phyloP scores from a whole-genome alignment of 1,139 yeast species.

The Eremothecium coryli region DNA sequence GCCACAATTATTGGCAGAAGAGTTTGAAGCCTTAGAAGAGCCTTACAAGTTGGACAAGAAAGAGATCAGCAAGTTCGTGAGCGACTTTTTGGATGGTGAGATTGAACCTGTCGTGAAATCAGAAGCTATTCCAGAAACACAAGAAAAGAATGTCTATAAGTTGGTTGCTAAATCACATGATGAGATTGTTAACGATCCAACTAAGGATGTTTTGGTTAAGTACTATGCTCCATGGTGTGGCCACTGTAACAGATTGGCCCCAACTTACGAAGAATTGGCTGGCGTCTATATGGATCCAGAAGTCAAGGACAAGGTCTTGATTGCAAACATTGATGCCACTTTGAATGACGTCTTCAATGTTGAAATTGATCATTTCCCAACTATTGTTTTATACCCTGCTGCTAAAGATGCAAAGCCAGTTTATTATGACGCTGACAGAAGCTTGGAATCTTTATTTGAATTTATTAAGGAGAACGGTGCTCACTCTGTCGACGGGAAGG shows the following conservation, averaged over 20 bases:
- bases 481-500: conserved; percentile 45
- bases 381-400: conserved; percentile 86
- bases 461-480: conserved; percentile 64
- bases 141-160: conserved; percentile 62
- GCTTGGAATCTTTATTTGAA: conserved; percentile 57
- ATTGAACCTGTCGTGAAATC: conserved; percentile 71
- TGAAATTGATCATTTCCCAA: conserved; percentile 85
- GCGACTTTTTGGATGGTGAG: conserved; percentile 54
- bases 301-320: conserved; percentile 45
- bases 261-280: conserved; percentile 83
- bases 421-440: conserved; percentile 62
- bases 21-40: conserved; percentile 21
- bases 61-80: conserved; percentile 51
- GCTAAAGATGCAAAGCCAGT: conserved; percentile 69
- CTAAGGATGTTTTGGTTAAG: conserved; percentile 84
- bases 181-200: conserved; percentile 52
- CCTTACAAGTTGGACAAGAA: conserved; percentile 32
- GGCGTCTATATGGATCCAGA: conserved; percentile 45
- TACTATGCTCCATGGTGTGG: conserved; percentile 99
- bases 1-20: conserved; percentile 36
- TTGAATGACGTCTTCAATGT: conserved; percentile 71
- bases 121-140: conserved; percentile 76
- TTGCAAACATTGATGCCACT: conserved; percentile 88
- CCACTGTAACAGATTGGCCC: conserved; percentile 94
- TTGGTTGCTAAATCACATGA: conserved; percentile 83